A percentile compares a stretch with the other conserved stretches of the same genome.
Conservation (phyloP, 2,329 filamentous ascomycete genomes). For the Plectosphaerella sp. region DNA sequence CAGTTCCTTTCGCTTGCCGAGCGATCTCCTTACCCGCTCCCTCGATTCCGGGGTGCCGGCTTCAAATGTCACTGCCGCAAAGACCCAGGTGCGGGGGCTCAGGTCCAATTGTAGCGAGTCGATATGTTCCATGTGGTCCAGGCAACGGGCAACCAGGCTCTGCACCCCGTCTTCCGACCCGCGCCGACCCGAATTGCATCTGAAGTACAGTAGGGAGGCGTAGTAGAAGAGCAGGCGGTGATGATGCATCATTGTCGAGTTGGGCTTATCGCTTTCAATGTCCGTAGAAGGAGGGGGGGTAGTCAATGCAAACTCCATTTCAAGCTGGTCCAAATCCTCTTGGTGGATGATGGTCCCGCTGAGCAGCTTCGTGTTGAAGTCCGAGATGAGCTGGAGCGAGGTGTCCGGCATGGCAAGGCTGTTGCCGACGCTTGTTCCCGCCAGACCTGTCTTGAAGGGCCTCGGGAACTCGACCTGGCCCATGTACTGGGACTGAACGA, state of each 20-base stretch:
- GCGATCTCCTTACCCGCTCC: neutral
- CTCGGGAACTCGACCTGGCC: neutral
- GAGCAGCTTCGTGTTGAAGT: neutral
- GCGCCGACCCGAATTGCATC: constrained; percentile 2
- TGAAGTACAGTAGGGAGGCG: constrained; percentile 4
- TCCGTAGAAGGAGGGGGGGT: neutral
- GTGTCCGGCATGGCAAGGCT: neutral
- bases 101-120: neutral
- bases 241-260: neutral
- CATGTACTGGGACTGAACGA: neutral
- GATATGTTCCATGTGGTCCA: constrained; percentile 3
- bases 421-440: neutral
- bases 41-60: neutral
- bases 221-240: constrained; percentile 4
- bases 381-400: neutral
- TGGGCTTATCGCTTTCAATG: neutral
- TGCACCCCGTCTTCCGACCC: neutral
- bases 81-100: constrained; percentile 3
- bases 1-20: neutral
- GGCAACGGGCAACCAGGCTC: neutral
- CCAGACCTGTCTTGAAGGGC: neutral
- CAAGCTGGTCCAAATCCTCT: neutral
- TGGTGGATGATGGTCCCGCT: neutral
- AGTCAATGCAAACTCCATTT: constrained; percentile 1
- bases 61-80: neutral